phyloP scores from a whole-genome alignment of 129 eudicot species.

The Flaveria sonorensis region DNA sequence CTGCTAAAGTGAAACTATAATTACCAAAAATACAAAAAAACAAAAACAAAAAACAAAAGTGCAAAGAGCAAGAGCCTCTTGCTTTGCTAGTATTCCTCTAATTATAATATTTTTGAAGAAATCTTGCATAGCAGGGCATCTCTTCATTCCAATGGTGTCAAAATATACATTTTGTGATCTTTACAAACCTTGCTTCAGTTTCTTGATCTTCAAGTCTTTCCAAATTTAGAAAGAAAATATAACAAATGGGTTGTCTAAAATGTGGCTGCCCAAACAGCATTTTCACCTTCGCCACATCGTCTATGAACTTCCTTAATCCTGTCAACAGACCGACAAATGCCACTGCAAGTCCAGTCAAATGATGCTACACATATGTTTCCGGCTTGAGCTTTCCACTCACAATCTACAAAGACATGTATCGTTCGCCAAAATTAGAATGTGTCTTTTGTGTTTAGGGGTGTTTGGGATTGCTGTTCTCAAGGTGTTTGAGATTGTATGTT shows the following conservation, averaged over 20 bases:
- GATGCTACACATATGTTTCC: slow-evolving; percentile 87
- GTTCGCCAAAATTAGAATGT: not conserved
- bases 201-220: slow-evolving; percentile 30
- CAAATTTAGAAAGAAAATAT: slow-evolving; percentile 41
- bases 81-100: slow-evolving; percentile 49
- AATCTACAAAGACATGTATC: slow-evolving; percentile 42
- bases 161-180: slow-evolving; percentile 40
- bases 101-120: slow-evolving; percentile 44
- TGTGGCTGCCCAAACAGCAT: slow-evolving; percentile 67
- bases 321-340: slow-evolving; percentile 80
- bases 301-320: slow-evolving; percentile 81
- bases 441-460: not conserved
- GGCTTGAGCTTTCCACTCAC: slow-evolving; percentile 95
- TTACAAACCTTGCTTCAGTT: slow-evolving; percentile 32
- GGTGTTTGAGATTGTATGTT: not conserved
- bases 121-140: slow-evolving; percentile 51
- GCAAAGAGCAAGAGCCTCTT: slow-evolving; percentile 52
- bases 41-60: slow-evolving; percentile 36
- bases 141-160: slow-evolving; percentile 39
- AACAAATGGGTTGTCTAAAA: slow-evolving; percentile 37
- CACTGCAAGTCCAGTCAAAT: slow-evolving; percentile 85
- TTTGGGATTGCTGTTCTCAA: not conserved
- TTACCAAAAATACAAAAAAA: slow-evolving; percentile 24
- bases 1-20: slow-evolving; percentile 32
- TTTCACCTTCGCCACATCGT: slow-evolving; percentile 79